A percentile compares a stretch with the other conserved stretches of the same genome.
These are phyloP conservation scores for Phytophthora sp. DNA, from an alignment of 352 stramenopile species.

Conservation along the genomic window DNA sequence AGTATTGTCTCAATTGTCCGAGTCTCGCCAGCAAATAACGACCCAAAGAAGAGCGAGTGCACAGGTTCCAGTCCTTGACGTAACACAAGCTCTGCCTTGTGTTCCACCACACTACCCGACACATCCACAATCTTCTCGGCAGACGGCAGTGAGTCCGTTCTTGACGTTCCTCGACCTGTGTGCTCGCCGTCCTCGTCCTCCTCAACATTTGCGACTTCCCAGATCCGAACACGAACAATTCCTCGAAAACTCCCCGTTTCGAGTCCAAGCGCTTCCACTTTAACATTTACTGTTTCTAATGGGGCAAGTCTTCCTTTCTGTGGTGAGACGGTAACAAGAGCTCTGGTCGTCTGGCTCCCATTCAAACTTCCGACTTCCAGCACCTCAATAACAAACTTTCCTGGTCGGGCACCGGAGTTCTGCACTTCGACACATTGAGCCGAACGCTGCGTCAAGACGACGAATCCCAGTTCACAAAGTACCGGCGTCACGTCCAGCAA, in stretches of 20 bases:
- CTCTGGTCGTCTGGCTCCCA: background rate
- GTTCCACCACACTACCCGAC: constrained; percentile 77
- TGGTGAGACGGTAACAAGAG: constrained; percentile 40
- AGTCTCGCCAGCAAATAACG: constrained; percentile 70
- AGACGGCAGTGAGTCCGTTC: background rate
- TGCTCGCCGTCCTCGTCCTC: constrained; percentile 24
- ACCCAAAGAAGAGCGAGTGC: constrained; percentile 67
- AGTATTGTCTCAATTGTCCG: constrained; percentile 67
- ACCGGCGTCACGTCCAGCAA: constrained; percentile 59
- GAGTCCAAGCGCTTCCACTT: constrained; percentile 50
- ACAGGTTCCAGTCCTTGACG: constrained; percentile 52
- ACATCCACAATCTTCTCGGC: constrained; percentile 85
- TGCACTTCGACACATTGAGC: constrained; percentile 58
- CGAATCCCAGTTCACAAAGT: constrained; percentile 67
- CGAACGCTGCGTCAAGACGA: constrained; percentile 66
- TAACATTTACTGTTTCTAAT: constrained; percentile 44
- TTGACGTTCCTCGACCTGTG: too few species aligned
- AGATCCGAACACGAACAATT: constrained; percentile 53
- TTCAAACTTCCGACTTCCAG: constrained; percentile 32
- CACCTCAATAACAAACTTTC: constrained; percentile 61
- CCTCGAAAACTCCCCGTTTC: constrained; percentile 49
- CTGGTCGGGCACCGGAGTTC: constrained; percentile 52
- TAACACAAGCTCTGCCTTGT: constrained; percentile 85
- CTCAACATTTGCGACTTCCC: constrained; percentile 29
- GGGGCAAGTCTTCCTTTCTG: constrained; percentile 39